These are phyloP conservation scores for Candida schatavii DNA, from an alignment of 805 yeast species.

Conservation along the genomic window DNA sequence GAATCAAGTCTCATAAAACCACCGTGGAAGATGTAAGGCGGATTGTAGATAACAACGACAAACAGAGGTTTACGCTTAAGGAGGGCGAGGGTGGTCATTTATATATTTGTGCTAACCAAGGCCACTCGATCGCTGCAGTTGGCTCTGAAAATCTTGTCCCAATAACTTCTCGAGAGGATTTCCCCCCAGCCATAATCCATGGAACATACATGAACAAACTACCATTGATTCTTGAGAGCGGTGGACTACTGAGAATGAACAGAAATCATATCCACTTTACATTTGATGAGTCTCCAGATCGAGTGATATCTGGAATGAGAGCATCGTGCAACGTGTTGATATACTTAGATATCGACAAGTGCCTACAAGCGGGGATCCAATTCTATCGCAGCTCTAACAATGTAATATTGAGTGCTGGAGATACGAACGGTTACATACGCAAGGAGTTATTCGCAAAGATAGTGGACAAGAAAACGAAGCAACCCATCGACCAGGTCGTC, in stretches of 20 bases:
- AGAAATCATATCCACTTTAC: slow-evolving; percentile 90
- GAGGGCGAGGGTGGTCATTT: slow-evolving; percentile 17
- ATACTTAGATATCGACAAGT: slow-evolving; percentile 53
- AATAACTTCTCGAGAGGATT: slow-evolving; percentile 22
- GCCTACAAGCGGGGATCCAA: slow-evolving; percentile 40
- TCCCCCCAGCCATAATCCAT: slow-evolving; percentile 64
- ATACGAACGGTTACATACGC: slow-evolving; percentile 50
- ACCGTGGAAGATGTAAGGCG: slow-evolving; percentile 55
- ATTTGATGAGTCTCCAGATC: slow-evolving; percentile 39
- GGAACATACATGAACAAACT: slow-evolving; percentile 65
- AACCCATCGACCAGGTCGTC: not conserved
- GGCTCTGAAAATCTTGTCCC: slow-evolving; percentile 37
- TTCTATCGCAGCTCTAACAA: slow-evolving; percentile 70
- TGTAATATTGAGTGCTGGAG: slow-evolving; percentile 69
- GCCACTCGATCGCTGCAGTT: slow-evolving; percentile 65
- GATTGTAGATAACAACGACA: slow-evolving; percentile 64
- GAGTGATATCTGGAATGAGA: slow-evolving; percentile 74
- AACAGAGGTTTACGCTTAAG: slow-evolving; percentile 62
- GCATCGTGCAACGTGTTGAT: slow-evolving; percentile 54
- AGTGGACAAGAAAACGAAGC: slow-evolving; percentile 13
- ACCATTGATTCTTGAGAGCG: slow-evolving; percentile 43
- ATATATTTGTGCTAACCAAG: slow-evolving; percentile 84
- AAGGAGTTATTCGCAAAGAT: slow-evolving; percentile 38
- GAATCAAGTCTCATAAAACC: slow-evolving; percentile 54
- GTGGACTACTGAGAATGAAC: slow-evolving; percentile 65